phyloP scores from a whole-genome alignment of 2,329 filamentous ascomycete genomes.

The Colletotrichum ledebouriae region DNA sequence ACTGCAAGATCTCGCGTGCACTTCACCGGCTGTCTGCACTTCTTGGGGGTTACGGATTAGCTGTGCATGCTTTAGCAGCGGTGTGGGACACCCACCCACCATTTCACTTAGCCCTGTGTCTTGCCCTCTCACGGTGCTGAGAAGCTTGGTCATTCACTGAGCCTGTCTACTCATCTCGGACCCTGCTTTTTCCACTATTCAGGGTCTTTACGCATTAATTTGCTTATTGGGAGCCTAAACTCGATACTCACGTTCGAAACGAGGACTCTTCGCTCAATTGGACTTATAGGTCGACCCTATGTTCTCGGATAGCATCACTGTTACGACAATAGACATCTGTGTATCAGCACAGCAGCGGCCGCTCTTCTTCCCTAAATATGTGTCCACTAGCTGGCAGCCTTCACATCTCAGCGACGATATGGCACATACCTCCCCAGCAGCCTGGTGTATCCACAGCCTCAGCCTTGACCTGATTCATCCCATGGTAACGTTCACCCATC shows the following conservation, averaged over 20 bases:
- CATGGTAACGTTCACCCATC: neutral
- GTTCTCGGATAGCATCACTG: neutral
- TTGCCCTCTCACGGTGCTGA: conserved; percentile 4
- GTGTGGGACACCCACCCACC: conserved; percentile 18
- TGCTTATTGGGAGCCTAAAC: too few species aligned
- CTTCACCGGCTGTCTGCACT: conserved; percentile 13
- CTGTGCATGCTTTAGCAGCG: conserved; percentile 23
- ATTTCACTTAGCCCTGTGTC: neutral
- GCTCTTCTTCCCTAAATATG: conserved; percentile 14
- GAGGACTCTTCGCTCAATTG: too few species aligned
- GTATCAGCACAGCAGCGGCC: neutral
- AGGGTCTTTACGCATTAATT: neutral
- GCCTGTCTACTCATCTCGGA: neutral
- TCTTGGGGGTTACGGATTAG: conserved; percentile 26
- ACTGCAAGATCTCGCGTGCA: conserved; percentile 23
- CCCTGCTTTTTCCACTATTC: neutral
- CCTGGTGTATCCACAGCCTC: conserved; percentile 31
- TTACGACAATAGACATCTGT: neutral
- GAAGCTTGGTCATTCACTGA: conserved; percentile 6
- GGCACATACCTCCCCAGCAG: conserved; percentile 9
- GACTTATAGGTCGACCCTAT: too few species aligned
- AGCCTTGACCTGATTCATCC: conserved; percentile 22
- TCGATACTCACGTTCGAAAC: too few species aligned
- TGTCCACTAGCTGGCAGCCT: conserved; percentile 1
- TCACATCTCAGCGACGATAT: conserved; percentile 10